Evolutionary conservation across 768 basidiomycete genomes (phyloP).

Genomic region (Tylopilus sp.): DNA sequence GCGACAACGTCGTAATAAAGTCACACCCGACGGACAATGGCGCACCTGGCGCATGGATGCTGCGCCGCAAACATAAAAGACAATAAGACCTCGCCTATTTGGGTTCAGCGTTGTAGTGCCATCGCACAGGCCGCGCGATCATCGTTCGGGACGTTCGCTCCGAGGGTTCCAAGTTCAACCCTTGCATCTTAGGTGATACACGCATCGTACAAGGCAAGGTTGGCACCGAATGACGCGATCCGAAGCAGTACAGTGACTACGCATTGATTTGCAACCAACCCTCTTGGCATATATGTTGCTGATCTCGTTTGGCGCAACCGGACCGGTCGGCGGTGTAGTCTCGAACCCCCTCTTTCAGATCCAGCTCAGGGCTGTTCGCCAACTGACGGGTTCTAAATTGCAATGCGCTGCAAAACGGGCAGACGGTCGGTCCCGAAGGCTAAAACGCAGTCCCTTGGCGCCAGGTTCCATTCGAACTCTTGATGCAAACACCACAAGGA

Average conservation of each 20-base stretch:
- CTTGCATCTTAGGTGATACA: too few relatives aligned
- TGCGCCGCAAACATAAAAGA: not conserved
- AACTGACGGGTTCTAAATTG: too few relatives aligned
- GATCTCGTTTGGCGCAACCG: not conserved
- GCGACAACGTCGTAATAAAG: not conserved
- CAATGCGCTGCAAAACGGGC: not conserved
- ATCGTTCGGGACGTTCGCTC: not conserved
- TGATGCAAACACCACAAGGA: too few relatives aligned
- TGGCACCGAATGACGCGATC: not conserved
- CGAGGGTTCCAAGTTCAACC: not conserved
- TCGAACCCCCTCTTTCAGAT: too few relatives aligned
- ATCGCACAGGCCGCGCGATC: not conserved
- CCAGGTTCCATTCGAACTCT: too few relatives aligned
- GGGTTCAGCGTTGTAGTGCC: not conserved
- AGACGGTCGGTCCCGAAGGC: not conserved
- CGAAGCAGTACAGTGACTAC: not conserved
- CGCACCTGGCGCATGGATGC: not conserved
- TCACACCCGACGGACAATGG: not conserved
- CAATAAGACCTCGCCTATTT: constrained; percentile 8
- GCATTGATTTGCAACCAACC: not conserved
- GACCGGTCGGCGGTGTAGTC: constrained; percentile 1
- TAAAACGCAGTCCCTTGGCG: not conserved
- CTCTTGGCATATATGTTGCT: not conserved
- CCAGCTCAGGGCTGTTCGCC: not conserved
- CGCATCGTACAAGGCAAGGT: too few relatives aligned